Base-by-base conservation (phyloP, 805 yeast species). In the Kockiozyma suomiensis region DNA sequence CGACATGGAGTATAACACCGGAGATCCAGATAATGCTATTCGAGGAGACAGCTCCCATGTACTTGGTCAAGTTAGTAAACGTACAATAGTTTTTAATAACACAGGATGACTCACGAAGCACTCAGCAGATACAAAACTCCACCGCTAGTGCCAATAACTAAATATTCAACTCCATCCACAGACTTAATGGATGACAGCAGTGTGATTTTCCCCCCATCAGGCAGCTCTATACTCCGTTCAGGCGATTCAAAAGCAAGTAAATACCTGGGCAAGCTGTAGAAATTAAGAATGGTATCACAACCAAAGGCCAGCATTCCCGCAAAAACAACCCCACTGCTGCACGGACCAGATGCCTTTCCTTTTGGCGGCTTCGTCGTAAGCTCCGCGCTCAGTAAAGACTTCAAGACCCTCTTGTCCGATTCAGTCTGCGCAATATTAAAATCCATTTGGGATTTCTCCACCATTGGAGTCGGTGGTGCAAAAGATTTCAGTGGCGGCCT, bases 181-280 rank as follows among this genome's bases (percentile, higher is more conserved):
- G 47, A 6, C 17, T 26, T 28, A 17, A 56, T 26, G 6, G 58
- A 28, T 15, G 50, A 40, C 15, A 62, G 52, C 23, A 45, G 51
- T 8, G 66, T 35, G 15, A 62, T 57, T 30, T 12, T 52, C 15
- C 56, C 47, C 19, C 56, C 54, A 35, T 61, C 66, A 2, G 61
- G 64, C 4, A 62, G 32, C 30, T 48, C 41, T 12, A 61, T 28
- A 25, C 62, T 42, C 8, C 56, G 50, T 28, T 61, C 65, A 1
- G 66, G 66, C 1, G 56, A 38, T 6, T 60, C 65, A 23, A 62
- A 61, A 4, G 66, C 53, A 4, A 62, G 54, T 30, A 62, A 48
- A 46, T 54, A 62, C 26, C 59, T 52, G 10, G 61, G 40, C 13
- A 62, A 42, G 13, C 58, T 56, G 45, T 62, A 62, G n/a, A 54